Conservation (phyloP, 441 rosid genomes). For the Gossypium davidsonii region DNA sequence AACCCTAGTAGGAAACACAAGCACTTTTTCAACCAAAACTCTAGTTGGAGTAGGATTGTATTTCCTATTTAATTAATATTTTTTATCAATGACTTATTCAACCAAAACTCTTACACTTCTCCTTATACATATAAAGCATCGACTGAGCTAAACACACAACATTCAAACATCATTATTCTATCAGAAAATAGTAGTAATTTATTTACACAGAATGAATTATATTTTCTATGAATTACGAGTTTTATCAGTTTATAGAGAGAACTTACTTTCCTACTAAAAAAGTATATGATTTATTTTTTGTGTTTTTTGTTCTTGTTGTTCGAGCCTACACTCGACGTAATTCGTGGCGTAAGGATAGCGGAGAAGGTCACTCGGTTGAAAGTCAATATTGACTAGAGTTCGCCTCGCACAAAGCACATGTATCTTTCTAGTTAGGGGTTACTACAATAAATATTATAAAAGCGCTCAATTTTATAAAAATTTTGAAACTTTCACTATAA, state of each 20-base stretch:
- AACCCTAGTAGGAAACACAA: neutral
- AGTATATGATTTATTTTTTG: neutral
- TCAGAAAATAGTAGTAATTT: neutral
- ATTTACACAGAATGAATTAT: neutral
- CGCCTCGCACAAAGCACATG: no score
- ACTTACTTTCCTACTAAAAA: neutral
- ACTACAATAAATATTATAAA: no score
- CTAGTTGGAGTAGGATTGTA: neutral
- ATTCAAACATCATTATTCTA: neutral
- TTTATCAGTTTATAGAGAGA: neutral
- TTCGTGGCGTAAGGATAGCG: neutral
- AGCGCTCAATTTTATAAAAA: neutral
- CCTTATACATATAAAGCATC: neutral
- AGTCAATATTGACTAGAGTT: neutral
- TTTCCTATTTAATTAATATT: no score
- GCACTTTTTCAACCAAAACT: neutral
- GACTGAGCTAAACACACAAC: neutral
- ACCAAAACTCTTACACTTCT: neutral
- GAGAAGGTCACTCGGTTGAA: neutral
- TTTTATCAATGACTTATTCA: neutral
- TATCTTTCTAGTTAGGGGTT: no score
- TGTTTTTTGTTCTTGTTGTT: neutral
- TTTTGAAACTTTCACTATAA: neutral
- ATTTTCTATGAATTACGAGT: neutral
- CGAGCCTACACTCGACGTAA: neutral